These are phyloP conservation scores for Heterococcus sp. DNA, from an alignment of 108 stramenopile species.

Conservation along the genomic window DNA sequence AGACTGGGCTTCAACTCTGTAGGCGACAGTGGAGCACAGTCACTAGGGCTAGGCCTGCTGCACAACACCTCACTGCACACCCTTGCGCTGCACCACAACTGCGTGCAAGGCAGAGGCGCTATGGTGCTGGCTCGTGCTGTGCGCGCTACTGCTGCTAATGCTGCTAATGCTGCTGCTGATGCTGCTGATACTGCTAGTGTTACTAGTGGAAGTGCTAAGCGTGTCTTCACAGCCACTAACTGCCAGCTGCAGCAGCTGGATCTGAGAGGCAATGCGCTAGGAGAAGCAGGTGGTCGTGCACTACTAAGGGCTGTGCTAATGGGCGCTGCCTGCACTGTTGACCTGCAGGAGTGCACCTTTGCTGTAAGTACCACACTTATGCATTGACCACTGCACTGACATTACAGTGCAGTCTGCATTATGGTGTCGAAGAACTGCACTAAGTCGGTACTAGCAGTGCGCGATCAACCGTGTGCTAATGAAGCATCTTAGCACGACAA, in stretches of 20 bases:
- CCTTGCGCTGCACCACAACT: no score
- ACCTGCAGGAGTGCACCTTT: not conserved
- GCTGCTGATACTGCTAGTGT: no score
- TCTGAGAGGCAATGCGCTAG: constrained; percentile 8
- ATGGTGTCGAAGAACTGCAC: no score
- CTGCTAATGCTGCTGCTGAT: no score
- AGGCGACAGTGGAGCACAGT: constrained; percentile 8
- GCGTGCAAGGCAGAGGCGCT: constrained; percentile 2
- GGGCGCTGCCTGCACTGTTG: not conserved
- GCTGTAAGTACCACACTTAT: no score
- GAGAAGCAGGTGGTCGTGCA: constrained; percentile 14
- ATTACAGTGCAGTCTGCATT: no score
- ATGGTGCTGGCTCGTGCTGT: not conserved
- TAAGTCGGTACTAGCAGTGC: no score
- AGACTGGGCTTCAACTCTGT: constrained; percentile 23
- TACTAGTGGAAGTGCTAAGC: constrained; percentile 14
- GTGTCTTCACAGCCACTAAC: constrained; percentile 8
- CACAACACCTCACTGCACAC: constrained; percentile 11
- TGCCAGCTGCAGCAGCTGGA: constrained; percentile 11
- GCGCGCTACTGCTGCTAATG: not conserved
- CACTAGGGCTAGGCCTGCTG: constrained; percentile 15
- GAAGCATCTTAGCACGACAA: no score
- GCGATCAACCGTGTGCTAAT: no score
- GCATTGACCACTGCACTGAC: no score
- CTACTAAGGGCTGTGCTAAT: not conserved